These are phyloP conservation scores for Microsporum canis DNA, from an alignment of 2,329 filamentous ascomycete species.

Conservation along the genomic window DNA sequence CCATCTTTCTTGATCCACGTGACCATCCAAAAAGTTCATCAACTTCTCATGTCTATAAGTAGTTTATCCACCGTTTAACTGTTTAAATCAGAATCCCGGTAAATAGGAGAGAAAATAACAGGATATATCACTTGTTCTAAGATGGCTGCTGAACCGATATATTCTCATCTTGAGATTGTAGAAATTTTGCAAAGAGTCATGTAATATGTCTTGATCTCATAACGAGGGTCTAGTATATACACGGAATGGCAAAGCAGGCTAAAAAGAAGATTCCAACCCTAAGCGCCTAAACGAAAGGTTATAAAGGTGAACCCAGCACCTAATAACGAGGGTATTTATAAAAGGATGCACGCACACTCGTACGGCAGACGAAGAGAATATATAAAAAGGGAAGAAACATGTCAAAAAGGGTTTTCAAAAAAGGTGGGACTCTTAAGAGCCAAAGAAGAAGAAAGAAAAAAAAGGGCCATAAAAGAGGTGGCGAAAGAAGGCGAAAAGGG, in stretches of 20 bases:
- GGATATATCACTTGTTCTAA: no score
- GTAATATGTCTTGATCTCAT: neutral
- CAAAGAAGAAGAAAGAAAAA: neutral
- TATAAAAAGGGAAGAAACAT: neutral
- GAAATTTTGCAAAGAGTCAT: neutral
- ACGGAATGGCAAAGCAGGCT: neutral
- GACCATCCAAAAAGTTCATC: no score
- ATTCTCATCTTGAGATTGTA: neutral
- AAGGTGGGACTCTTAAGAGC: neutral
- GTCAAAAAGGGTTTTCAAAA: neutral
- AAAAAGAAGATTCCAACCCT: neutral
- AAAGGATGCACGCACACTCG: neutral
- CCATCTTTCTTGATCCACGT: neutral
- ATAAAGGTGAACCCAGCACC: slow-evolving; percentile 3
- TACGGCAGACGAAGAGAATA: neutral
- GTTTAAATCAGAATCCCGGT: no score
- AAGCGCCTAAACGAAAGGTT: slow-evolving; percentile 3
- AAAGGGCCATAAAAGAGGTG: neutral
- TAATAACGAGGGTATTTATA: slow-evolving; percentile 3
- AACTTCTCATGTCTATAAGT: neutral
- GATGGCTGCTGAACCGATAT: neutral
- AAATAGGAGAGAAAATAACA: no score
- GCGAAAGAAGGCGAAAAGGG: neutral
- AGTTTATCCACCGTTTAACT: neutral
- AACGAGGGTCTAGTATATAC: slow-evolving; percentile 1